Base-by-base conservation (phyloP, 2,329 filamentous ascomycete species). In the Chaetomium strumarium region DNA sequence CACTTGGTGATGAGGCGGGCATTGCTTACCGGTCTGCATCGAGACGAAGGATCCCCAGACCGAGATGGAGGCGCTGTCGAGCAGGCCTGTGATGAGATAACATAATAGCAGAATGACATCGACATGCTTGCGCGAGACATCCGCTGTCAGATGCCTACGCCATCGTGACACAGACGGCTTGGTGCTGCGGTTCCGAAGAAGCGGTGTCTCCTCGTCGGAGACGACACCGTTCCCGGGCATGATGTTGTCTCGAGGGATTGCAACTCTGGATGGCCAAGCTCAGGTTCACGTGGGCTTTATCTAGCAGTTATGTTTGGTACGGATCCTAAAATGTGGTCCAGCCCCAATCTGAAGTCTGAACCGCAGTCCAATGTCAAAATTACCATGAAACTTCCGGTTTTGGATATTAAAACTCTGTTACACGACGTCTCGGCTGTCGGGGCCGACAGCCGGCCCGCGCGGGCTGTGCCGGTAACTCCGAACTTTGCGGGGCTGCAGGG, bases 21-120 rank as follows among this genome's bases (percentile, higher is more conserved):
- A 4, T 24, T 4, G 24, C 24, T 58, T 63, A 80, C 86, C 86
- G 31, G 87, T 91, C 65, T 91, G 88, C 87, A 91, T 91, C 62
- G 84, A 88, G 38, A 90, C 86, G 61, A 92, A 92, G 2, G 84
- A 84, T 12, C 86, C 85, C 84, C 86, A 91, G 39, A 86, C 85
- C 52, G 83, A 85, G 43, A 88, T 85, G 2, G 86, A 83, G 2
- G 85, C 83, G 68, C 85, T 88, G 68, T 92, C 88, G 8, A 90
- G 76, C 11, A 92, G 72, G 4, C 88, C 88, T 0, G 88, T 91
- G 64, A 90, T 85, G 58, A 88, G 70, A 66, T 90, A 91, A 69
- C 85, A 89, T 29, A 81, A 71, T 4, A 92, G 72, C 37, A 92
- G 74, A 17, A 89, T 72, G 1, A 87, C 57, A 63, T 92, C 87